Percentiles rank a stretch among this genome's conserved stretches.
These are phyloP conservation scores for Aureobasidium sp. DNA, from an alignment of 2,329 filamentous ascomycete species.

Conservation along the genomic window DNA sequence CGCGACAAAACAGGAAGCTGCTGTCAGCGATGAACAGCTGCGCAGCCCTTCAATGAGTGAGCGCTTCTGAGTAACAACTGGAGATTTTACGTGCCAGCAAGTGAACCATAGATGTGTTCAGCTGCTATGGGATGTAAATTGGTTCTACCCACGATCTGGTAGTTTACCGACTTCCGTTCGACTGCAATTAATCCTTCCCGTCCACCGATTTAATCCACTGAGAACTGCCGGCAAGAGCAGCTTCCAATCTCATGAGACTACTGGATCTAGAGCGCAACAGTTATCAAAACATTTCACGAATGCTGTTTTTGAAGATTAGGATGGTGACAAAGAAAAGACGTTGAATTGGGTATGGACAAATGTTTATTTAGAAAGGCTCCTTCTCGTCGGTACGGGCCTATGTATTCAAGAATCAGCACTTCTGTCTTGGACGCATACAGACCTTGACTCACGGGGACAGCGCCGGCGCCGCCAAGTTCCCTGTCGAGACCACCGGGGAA, in stretches of 20 bases:
- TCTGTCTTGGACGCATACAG: not conserved
- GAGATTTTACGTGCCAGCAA: no score
- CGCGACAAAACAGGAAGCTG: not conserved
- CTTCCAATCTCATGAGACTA: not conserved
- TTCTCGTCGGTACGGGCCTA: constrained; percentile 6
- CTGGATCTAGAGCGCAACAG: no score
- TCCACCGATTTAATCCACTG: not conserved
- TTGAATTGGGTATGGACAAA: constrained; percentile 11
- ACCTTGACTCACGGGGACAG: constrained; percentile 29
- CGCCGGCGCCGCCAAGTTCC: constrained; percentile 39
- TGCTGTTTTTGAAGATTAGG: not conserved
- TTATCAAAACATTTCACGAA: not conserved
- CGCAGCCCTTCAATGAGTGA: not conserved
- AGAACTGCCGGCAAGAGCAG: not conserved
- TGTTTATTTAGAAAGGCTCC: constrained; percentile 1
- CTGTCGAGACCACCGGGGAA: constrained; percentile 39
- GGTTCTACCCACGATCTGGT: not conserved
- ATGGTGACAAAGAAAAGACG: constrained; percentile 6
- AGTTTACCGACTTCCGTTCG: not conserved
- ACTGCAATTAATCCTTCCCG: no score
- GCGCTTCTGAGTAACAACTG: not conserved
- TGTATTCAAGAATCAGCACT: not conserved
- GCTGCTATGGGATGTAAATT: not conserved
- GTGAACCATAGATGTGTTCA: no score
- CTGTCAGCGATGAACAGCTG: not conserved